Percentiles rank a stretch among this genome's conserved stretches.
Evolutionary conservation across 208 protist genomes (phyloP).

Genomic region (Wallacemonas collosoma): DNA sequence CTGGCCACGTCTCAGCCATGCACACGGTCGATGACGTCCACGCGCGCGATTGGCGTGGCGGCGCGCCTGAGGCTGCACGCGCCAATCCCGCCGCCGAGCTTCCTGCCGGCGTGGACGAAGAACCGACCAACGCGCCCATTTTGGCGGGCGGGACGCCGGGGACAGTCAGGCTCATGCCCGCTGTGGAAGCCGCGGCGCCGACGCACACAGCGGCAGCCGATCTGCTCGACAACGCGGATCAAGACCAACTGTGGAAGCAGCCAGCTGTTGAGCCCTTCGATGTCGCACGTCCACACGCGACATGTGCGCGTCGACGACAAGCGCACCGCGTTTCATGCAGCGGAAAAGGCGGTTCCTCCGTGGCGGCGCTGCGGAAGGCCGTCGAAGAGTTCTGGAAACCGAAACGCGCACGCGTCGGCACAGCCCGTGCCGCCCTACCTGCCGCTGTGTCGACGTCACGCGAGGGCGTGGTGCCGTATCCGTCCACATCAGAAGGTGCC

Average conservation of each 20-base stretch:
- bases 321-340: not conserved
- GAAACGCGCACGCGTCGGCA: not conserved
- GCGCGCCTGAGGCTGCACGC: not conserved
- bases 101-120: not conserved
- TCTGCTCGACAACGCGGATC: not conserved
- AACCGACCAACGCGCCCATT: not conserved
- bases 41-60: not conserved
- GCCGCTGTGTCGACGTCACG: too few relatives aligned
- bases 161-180: not conserved
- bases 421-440: too few relatives aligned
- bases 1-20: too few relatives aligned
- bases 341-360: not conserved
- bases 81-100: not conserved
- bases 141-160: not conserved
- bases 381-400: constrained; percentile 11
- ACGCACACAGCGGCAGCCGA: not conserved
- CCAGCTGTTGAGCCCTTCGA: not conserved
- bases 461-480: too few relatives aligned
- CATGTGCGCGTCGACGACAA: not conserved
- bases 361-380: not conserved
- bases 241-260: not conserved
- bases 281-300: not conserved
- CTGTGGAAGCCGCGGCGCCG: not conserved
- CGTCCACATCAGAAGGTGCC: too few relatives aligned
- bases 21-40: not conserved